Evolutionary conservation across 768 basidiomycete genomes (phyloP), one percentile per base, ranked within the genome.

Genomic region (Coprinopsis cinerea): DNA sequence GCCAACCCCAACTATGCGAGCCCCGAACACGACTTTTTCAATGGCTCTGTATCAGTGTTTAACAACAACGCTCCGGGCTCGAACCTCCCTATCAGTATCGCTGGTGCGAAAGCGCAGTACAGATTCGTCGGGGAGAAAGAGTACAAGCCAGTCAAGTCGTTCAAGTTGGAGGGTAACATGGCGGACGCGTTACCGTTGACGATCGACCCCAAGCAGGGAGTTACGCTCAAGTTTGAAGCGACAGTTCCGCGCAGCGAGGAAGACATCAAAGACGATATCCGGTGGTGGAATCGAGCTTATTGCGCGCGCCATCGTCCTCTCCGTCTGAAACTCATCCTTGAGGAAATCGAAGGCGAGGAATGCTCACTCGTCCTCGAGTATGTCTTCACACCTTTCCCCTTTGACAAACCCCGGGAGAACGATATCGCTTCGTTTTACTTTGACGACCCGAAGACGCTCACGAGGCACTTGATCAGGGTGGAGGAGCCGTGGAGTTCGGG

Each of bases 281-380:
- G 56, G 0, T 69, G 69, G 69, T 66, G 64, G 64, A 63, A 65
- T 37, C 57, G 65, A 4, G 61, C 69, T 13, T 67, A 67, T 40
- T 41, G 63, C 25, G 61, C 66, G 1, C 64, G 70, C 14, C 48
- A 68, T 28, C 57, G 63, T 3, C 71, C 71, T 14, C 50, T 73
- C 22, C 66, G 71, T 4, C 49, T 71, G 43, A 71, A 70, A 48
- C 47, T 73, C 35, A 56, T 58, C 17, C 40, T 70, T 4, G 61
- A 65, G 40, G 67, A 68, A 18, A 66, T 71, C 36, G 69, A 70
- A 51, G 70, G 65, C 30, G 69, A 71, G 48, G 61, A 69, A 49
- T 62, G 62, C n/a, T 68, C 67, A 5, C 55, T 73, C 10, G 67
- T 73, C 7, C 51, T 68, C 25, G 71, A 73, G 51, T 62, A 73